These are phyloP conservation scores for Anisodus tanguticus DNA, from an alignment of 257 asterid genomes.

Conservation along the genomic window DNA sequence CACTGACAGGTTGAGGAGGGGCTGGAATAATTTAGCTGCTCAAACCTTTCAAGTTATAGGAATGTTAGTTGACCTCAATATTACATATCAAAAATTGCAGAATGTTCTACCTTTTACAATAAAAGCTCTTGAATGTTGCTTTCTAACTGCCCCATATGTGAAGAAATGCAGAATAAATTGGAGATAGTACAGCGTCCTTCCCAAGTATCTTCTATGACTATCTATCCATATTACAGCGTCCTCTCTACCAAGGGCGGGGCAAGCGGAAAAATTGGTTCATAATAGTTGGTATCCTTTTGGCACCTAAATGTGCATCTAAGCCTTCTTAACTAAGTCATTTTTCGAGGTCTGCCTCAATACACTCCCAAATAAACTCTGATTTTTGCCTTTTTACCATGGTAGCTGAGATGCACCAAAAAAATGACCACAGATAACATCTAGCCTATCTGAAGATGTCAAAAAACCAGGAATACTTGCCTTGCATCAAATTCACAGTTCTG, in stretches of 20 bases:
- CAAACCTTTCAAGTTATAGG: background rate
- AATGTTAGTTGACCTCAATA: background rate
- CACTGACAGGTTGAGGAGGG: background rate
- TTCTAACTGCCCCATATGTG: background rate
- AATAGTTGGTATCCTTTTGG: background rate
- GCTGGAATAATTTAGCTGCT: background rate
- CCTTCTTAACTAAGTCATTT: background rate
- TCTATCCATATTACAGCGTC: background rate
- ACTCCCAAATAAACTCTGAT: background rate
- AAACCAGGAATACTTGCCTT: background rate
- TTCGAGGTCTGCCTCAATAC: background rate
- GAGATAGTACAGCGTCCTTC: background rate
- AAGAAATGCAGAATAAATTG: background rate
- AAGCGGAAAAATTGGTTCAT: background rate
- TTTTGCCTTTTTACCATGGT: background rate
- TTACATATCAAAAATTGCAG: slow-evolving; percentile 6
- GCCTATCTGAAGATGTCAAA: background rate
- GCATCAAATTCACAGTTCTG: slow-evolving; percentile 60
- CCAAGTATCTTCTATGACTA: background rate
- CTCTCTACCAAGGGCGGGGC: background rate
- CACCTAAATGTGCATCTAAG: background rate
- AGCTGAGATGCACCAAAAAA: background rate
- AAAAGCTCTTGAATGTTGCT: background rate
- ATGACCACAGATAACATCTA: background rate
- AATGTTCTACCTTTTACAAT: background rate